These are phyloP conservation scores for grape (Vitis vinifera) DNA, from an alignment of 164 flowering plant genomes.

Conservation along the genomic window ASM3070453v1 NC_081815.1:18274501-18275000, in stretches of 20 bases:
- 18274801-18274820: slow-evolving; percentile 60
- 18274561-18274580: slow-evolving; percentile 69
- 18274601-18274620: slow-evolving; percentile 61
- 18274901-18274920: slow-evolving; percentile 42
- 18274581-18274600: slow-evolving; percentile 77
- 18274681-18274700: slow-evolving; percentile 52
- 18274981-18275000: slow-evolving; percentile 48
- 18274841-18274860: slow-evolving; percentile 69
- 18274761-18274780: slow-evolving; percentile 80
- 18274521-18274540: slow-evolving; percentile 90
- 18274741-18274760: slow-evolving; percentile 64
- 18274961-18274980: slow-evolving; percentile 73
- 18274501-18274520: slow-evolving; percentile 77
- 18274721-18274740: slow-evolving; percentile 58
- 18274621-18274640: slow-evolving; percentile 88
- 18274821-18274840: slow-evolving; percentile 69
- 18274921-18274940: slow-evolving; percentile 65
- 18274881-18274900: slow-evolving; percentile 25
- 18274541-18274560: slow-evolving; percentile 91
- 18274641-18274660: slow-evolving; percentile 91
- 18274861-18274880: slow-evolving; percentile 48
- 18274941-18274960: slow-evolving; percentile 60
- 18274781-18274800: slow-evolving; percentile 53
- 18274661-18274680: slow-evolving; percentile 69
- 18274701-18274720: slow-evolving; percentile 56